phyloP scores from a whole-genome alignment of 306 rosid species.

The Trifolium dubium region DNA sequence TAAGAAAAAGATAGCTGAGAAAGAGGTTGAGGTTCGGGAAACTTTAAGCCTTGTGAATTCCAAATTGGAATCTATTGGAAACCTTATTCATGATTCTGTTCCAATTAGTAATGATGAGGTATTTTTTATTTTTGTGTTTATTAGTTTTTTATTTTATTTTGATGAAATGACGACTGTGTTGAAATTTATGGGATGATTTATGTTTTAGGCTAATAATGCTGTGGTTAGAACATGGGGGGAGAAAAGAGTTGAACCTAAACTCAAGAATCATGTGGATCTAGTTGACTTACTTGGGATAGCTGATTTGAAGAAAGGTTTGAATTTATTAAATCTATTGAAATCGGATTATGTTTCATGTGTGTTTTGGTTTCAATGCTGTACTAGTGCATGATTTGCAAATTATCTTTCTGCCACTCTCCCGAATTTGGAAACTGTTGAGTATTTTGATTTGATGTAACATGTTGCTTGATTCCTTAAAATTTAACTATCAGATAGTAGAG shows the following conservation, averaged over 20 bases:
- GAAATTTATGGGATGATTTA: neutral
- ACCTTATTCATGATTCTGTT: constrained; percentile 91
- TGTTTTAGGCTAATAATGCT: constrained; percentile 70
- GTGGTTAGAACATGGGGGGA: constrained; percentile 89
- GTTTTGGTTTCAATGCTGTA: constrained; percentile 19
- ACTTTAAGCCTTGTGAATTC: constrained; percentile 55
- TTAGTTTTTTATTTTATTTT: neutral
- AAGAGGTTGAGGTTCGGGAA: constrained; percentile 79
- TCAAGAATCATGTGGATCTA: constrained; percentile 85
- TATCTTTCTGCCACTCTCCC: constrained; percentile 1
- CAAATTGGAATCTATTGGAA: constrained; percentile 77
- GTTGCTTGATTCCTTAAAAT: constrained; percentile 7
- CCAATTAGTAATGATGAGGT: constrained; percentile 86
- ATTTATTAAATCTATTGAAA: neutral
- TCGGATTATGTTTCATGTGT: neutral
- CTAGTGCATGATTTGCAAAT: neutral
- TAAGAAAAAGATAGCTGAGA: constrained; percentile 64
- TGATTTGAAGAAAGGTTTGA: constrained; percentile 71
- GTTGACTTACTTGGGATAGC: constrained; percentile 85
- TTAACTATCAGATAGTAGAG: neutral
- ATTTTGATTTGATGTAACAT: constrained; percentile 2
- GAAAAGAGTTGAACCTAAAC: constrained; percentile 74
- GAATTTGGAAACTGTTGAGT: neutral
- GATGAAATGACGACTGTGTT: neutral
- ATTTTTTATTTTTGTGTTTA: neutral